These are phyloP conservation scores for Lepidium aucheri DNA, from an alignment of 345 rosid genomes.

Conservation along the genomic window DNA sequence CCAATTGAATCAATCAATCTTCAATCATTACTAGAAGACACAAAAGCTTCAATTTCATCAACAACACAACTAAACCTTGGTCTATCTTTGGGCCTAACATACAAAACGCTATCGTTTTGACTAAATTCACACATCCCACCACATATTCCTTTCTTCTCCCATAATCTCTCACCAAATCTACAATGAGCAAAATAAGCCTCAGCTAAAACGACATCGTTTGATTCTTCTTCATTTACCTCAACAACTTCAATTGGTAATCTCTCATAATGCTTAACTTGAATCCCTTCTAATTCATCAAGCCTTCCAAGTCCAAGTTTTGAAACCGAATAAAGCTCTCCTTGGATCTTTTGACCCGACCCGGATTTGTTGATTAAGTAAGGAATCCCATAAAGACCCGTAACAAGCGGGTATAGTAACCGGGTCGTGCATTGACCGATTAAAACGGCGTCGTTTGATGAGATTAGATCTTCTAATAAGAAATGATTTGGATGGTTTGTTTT, in stretches of 20 bases:
- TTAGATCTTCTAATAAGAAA: slow-evolving; percentile 36
- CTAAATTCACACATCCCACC: slow-evolving; percentile 54
- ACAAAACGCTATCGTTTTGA: slow-evolving; percentile 19
- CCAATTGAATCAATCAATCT: neutral
- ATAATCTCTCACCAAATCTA: slow-evolving; percentile 50
- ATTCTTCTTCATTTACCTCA: neutral
- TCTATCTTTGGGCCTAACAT: slow-evolving; percentile 36
- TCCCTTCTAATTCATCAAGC: slow-evolving; percentile 62
- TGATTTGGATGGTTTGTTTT: slow-evolving; percentile 47
- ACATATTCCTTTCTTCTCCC: slow-evolving; percentile 42
- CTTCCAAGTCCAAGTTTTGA: slow-evolving; percentile 39
- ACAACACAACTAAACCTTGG: slow-evolving; percentile 22
- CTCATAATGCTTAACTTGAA: slow-evolving; percentile 57
- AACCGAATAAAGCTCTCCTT: slow-evolving; percentile 65
- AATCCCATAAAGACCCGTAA: slow-evolving; percentile 62
- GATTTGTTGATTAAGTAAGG: slow-evolving; percentile 58
- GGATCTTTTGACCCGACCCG: slow-evolving; percentile 42
- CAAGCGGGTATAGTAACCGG: slow-evolving; percentile 44
- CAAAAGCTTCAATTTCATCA: slow-evolving; percentile 34
- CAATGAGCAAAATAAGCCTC: slow-evolving; percentile 60
- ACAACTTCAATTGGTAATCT: slow-evolving; percentile 38
- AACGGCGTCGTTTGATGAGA: slow-evolving; percentile 37
- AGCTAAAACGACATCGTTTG: slow-evolving; percentile 30
- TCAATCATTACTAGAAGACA: slow-evolving; percentile 20
- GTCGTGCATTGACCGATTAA: slow-evolving; percentile 39